Conservation (phyloP, 2,329 filamentous ascomycete genomes). For the Dactylonectria macrodidyma region DNA sequence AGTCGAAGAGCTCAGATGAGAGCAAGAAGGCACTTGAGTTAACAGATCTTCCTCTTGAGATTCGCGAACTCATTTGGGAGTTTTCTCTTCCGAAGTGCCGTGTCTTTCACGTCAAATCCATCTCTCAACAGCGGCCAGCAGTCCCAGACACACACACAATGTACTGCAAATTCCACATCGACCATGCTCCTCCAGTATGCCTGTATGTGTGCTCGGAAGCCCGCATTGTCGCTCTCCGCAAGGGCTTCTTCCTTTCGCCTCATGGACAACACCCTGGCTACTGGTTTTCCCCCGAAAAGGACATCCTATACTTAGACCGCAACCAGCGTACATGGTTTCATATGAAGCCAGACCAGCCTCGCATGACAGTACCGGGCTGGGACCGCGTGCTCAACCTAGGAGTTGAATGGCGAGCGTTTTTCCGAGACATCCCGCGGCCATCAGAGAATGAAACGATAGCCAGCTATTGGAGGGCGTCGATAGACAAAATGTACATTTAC, state of each 20-base stretch:
- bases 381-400: slow-evolving; percentile 48
- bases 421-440: slow-evolving; percentile 45
- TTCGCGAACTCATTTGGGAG: slow-evolving; percentile 50
- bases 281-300: slow-evolving; percentile 47
- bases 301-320: slow-evolving; percentile 51
- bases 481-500: slow-evolving; percentile 40
- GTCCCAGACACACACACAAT: slow-evolving; percentile 15
- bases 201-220: slow-evolving; percentile 47
- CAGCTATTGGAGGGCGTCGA: slow-evolving; percentile 39
- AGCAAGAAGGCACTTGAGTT: slow-evolving; percentile 23
- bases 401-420: slow-evolving; percentile 50
- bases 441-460: slow-evolving; percentile 39
- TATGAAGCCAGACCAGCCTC: slow-evolving; percentile 25
- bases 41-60: slow-evolving; percentile 43
- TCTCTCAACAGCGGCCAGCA: slow-evolving; percentile 13
- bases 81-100: slow-evolving; percentile 46
- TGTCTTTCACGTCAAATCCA: slow-evolving; percentile 49
- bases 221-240: slow-evolving; percentile 44
- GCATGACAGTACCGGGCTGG: slow-evolving; percentile 37
- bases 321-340: slow-evolving; percentile 42
- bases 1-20: background rate
- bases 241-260: slow-evolving; percentile 46
- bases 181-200: slow-evolving; percentile 37
- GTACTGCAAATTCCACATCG: slow-evolving; percentile 43
- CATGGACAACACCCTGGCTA: slow-evolving; percentile 29